Base-by-base conservation (phyloP, 176 grass and related monocot genomes). In the Avena sativa region DNA sequence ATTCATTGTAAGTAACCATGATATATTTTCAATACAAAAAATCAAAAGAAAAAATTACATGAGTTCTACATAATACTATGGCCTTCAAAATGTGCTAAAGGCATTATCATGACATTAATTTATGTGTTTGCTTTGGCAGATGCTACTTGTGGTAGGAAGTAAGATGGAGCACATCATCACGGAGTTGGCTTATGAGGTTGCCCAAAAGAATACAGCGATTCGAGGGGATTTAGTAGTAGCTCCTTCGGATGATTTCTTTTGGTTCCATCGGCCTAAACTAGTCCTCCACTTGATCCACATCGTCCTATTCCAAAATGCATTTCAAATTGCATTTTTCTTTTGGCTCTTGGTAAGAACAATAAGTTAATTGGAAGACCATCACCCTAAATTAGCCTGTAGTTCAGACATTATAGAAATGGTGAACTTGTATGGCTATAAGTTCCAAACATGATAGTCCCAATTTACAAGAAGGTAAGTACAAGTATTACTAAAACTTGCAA, bases 141-240 rank as follows among this genome's bases (percentile, higher is more conserved):
- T 91, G 46, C 76, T 98, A 17, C 79, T 96, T 76, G 40, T 86
- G 52, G 52, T 98, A 6, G 97, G 94, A 62, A 88, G 79, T 36
- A 98, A 98, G 83, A 82, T 98, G 89, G 97, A 94, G 85, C 94
- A 98, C 32, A 96, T 98, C 23, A 96, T 98, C n/a, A 90, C 76
- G 0, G 86, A 96, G 32, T 68, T 98, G 65, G 93, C 97, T 34
- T 67, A 93, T 4, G 79, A 98, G 76, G 96, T 98, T 75, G 82
- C 92, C 3, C 76, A 94, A 12, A 98, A 92, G 23, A 79, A 96
- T 56, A 79, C 80, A 0, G 79, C 88, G 0, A 76, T 98, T 36
- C 58, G 78, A 85, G 96, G 93, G 5, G 83, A 83, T 19, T 19
- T 98, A 74, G 48, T 96, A 38, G 93, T 98, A 12, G 66, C 90